Evolutionary conservation across 2,329 filamentous ascomycete species (phyloP).

Genomic region (Fusarium bactridioides): DNA sequence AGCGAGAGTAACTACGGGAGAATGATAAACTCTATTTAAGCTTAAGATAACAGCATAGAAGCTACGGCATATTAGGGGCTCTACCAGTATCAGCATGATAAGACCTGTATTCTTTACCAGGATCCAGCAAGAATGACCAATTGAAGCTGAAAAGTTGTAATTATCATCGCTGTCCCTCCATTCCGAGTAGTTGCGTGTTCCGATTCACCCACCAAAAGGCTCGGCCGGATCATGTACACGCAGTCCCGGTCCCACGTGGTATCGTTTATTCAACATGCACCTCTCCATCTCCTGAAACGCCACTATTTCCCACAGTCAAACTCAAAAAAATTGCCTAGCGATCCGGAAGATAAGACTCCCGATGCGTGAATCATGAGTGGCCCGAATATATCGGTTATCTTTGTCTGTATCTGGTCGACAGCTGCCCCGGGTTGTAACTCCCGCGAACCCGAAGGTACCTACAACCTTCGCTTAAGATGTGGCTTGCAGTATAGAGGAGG

Average conservation of each 20-base stretch:
- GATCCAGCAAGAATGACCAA: background rate
- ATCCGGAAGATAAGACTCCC: background rate
- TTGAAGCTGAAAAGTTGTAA: accelerated
- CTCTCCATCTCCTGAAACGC: background rate
- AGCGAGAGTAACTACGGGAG: background rate
- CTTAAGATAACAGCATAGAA: background rate
- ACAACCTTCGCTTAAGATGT: background rate
- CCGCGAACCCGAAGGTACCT: too few species aligned
- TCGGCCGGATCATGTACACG: background rate
- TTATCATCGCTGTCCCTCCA: too few species aligned
- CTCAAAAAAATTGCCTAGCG: background rate
- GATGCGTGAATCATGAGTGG: background rate
- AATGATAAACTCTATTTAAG: background rate
- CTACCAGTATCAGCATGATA: background rate
- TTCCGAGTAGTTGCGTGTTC: background rate
- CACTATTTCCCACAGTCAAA: background rate
- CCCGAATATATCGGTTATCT: background rate
- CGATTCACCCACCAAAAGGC: background rate
- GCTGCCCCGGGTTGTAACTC: background rate
- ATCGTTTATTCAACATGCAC: background rate
- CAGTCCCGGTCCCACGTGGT: background rate
- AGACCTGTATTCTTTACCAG: background rate
- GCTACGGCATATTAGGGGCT: background rate
- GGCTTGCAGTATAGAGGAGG: background rate
- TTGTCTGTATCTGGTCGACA: background rate